Evolutionary conservation across 164 flowering plant genomes (phyloP), one percentile per base, ranked within the genome.

Genomic region (Hamamelis virginiana): DNA sequence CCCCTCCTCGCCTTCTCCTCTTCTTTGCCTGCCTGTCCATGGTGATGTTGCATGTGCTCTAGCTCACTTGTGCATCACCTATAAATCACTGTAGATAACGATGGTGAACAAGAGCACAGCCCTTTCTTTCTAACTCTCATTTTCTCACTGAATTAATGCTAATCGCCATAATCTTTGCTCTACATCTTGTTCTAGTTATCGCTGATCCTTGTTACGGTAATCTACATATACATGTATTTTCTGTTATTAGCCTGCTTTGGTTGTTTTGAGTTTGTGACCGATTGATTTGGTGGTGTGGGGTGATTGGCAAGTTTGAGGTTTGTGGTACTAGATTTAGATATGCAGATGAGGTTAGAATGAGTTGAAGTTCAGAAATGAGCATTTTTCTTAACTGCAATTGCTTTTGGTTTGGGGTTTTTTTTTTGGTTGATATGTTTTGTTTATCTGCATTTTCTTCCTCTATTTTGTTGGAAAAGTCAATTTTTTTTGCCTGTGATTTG

Each of bases 181-280:
- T 64, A 27, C 70, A 74, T 69, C 62, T 75, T 27, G 78, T 74
- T 66, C 70, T 57, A 0, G 75, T 77, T 63, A 62, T 69, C 59
- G 86, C 91, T 59, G 85, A 86, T 76, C 68, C 87, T 28, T 69
- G 76, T 62, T 87, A 87, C 62, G 86, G 92, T 87, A 80, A 41
- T 21, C 13, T 22, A 18, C 18, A 16, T 45, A 52, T 64, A 16
- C 21, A 27, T 67, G 33, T 48, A 16, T 25, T n/a, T n/a, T n/a
- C n/a, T n/a, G n/a, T n/a, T n/a, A n/a, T n/a, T n/a, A n/a, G n/a
- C n/a, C n/a, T n/a, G n/a, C n/a, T n/a, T n/a, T n/a, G n/a, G n/a
- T 27, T 59, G 33, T 26, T 38, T 57, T 60, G 18, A 22, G 47
- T 1, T 72, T 26, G 28, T 58, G 69, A 46, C 55, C 38, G 53